phyloP scores from a whole-genome alignment of 2,329 filamentous ascomycete genomes.

The Phyllachora maydis region DNA sequence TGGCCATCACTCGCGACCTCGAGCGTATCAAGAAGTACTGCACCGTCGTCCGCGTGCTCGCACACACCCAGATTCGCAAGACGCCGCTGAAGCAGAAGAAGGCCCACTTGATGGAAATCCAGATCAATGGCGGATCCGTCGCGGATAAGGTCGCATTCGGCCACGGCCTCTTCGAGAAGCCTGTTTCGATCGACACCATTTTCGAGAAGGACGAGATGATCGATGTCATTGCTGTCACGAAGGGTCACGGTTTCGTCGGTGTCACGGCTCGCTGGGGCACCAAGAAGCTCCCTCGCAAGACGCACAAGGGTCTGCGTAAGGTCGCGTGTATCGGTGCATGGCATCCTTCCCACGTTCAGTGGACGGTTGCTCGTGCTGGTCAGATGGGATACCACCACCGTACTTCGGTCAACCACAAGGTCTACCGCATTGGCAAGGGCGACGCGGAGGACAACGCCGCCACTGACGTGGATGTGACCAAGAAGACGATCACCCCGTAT shows the following conservation, averaged over 20 bases:
- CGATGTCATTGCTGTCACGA: constrained; percentile 97
- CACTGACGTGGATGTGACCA: constrained; percentile 90
- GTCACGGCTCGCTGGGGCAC: constrained; percentile 97
- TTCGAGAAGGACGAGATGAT: constrained; percentile 99
- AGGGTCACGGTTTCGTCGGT: constrained; percentile 97
- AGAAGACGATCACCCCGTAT: constrained; percentile 99
- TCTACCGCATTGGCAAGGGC: constrained; percentile 95
- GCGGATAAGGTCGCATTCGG: constrained; percentile 95
- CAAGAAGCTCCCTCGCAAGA: constrained; percentile 99
- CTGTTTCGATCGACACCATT: constrained; percentile 75
- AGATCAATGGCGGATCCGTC: constrained; percentile 93
- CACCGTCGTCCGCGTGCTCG: constrained; percentile 96
- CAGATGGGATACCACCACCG: constrained; percentile 99
- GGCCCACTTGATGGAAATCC: constrained; percentile 99
- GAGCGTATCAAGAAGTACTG: constrained; percentile 99
- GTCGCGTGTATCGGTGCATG: constrained; percentile 99
- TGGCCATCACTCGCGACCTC: constrained; percentile 87
- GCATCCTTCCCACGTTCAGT: constrained; percentile 99
- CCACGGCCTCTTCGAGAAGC: constrained; percentile 97
- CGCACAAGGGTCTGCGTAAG: constrained; percentile 99
- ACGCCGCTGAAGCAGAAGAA: constrained; percentile 99
- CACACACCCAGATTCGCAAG: constrained; percentile 98
- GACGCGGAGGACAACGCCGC: constrained; percentile 79
- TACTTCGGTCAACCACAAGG: constrained; percentile 99
- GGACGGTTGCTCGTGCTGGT: constrained; percentile 99